A percentile compares a stretch with the other conserved stretches of the same genome.
Conservation (phyloP, 345 rosid species). For the Noccaea bulbosa region DNA sequence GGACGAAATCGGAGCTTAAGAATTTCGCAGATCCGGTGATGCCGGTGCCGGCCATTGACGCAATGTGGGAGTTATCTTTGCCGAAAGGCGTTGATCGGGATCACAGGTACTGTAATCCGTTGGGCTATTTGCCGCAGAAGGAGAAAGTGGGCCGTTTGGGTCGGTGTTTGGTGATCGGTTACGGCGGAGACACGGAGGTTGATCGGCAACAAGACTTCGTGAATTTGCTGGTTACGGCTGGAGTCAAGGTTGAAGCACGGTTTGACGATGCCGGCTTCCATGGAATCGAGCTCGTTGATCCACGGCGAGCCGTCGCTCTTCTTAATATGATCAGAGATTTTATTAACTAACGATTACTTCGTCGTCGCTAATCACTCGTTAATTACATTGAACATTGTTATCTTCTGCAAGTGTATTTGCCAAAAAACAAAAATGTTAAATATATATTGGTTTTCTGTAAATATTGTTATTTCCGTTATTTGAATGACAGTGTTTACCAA, state of each 20-base stretch:
- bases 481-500: too few relatives aligned
- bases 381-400: too few relatives aligned
- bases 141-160: conserved; percentile 38
- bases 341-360: conserved; percentile 21
- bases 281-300: conserved; percentile 47
- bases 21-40: conserved; percentile 40
- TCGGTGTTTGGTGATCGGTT: conserved; percentile 48
- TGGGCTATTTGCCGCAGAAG: conserved; percentile 38
- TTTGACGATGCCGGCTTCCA: conserved; percentile 50
- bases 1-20: conserved; percentile 38
- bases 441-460: too few relatives aligned
- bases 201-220: conserved; percentile 50
- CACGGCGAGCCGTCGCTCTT: conserved; percentile 41
- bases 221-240: conserved; percentile 35
- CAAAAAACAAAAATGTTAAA: too few relatives aligned
- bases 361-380: too few relatives aligned
- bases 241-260: conserved; percentile 47
- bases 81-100: conserved; percentile 46
- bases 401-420: too few relatives aligned
- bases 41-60: conserved; percentile 48
- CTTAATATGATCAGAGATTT: conserved; percentile 44
- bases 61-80: conserved; percentile 41
- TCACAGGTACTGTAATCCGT: conserved; percentile 48
- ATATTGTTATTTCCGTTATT: too few relatives aligned
- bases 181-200: conserved; percentile 40